A percentile compares a stretch with the other conserved stretches of the same genome.
phyloP scores from a whole-genome alignment of 352 stramenopile species.

The Pseudoperonospora humuli region DNA sequence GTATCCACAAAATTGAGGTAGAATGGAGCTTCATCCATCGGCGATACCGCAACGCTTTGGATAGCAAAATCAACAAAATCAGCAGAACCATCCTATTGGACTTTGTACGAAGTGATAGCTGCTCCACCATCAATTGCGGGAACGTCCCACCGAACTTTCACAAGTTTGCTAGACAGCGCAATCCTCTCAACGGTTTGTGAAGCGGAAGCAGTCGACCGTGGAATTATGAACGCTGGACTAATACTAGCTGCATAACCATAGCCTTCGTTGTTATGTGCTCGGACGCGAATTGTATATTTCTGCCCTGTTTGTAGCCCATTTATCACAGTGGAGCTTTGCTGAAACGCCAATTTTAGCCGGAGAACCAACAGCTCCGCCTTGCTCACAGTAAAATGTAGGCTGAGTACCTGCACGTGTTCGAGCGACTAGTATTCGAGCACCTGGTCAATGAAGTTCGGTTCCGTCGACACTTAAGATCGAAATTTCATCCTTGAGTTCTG shows the following conservation, averaged over 20 bases:
- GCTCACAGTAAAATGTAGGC: constrained; percentile 76
- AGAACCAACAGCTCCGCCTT: constrained; percentile 24
- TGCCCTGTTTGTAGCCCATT: constrained; percentile 41
- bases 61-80: constrained; percentile 34
- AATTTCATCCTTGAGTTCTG: constrained; percentile 70
- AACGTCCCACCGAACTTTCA: constrained; percentile 76
- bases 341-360: constrained; percentile 30
- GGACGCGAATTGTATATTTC: constrained; percentile 53
- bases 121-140: constrained; percentile 64
- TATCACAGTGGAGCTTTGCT: constrained; percentile 24
- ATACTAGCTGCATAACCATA: constrained; percentile 48
- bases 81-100: constrained; percentile 92
- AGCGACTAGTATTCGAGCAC: constrained; percentile 70
- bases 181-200: constrained; percentile 42
- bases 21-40: constrained; percentile 47
- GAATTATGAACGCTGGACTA: constrained; percentile 42
- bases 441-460: constrained; percentile 87
- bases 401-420: constrained; percentile 57
- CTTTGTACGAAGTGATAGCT: constrained; percentile 74
- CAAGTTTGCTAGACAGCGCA: constrained; percentile 44
- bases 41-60: constrained; percentile 29
- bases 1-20: constrained; percentile 90
- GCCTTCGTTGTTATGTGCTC: constrained; percentile 51
- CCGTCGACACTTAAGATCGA: constrained; percentile 86
- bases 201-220: constrained; percentile 31